A percentile compares a stretch with the other conserved stretches of the same genome.
Evolutionary conservation across 2,329 filamentous ascomycete genomes (phyloP).

Genomic region (Penicillium sp.): DNA sequence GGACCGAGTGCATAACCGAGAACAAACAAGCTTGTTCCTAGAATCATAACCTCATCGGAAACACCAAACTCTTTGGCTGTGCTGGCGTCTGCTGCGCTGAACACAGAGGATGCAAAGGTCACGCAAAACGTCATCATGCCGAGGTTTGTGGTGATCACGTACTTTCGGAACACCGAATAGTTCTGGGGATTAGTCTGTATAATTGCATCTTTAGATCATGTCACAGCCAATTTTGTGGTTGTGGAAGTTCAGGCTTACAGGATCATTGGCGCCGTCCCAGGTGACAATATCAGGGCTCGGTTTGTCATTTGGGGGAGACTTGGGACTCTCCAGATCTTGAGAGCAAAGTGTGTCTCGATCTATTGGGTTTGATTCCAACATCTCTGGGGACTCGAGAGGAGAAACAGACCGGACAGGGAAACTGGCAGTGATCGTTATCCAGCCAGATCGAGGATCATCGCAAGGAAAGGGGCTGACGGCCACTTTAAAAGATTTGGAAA

Average conservation of each 20-base stretch:
- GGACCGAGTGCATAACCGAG: slow-evolving; percentile 46
- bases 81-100: slow-evolving; percentile 43
- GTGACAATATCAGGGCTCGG: not conserved
- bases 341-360: too few species aligned
- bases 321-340: too few species aligned
- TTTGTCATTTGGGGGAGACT: too few species aligned
- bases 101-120: slow-evolving; percentile 50
- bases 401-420: too few species aligned
- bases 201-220: too few species aligned
- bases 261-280: not conserved
- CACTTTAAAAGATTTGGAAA: too few species aligned
- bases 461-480: too few species aligned
- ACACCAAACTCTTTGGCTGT: slow-evolving; percentile 47
- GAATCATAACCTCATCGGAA: slow-evolving; percentile 22
- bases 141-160: slow-evolving; percentile 28
- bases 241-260: not conserved
- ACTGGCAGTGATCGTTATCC: too few species aligned
- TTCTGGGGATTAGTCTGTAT: slow-evolving; percentile 6
- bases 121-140: slow-evolving; percentile 41
- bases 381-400: too few species aligned
- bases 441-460: too few species aligned
- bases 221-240: not conserved
- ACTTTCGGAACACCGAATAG: slow-evolving; percentile 26
- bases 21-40: not conserved
- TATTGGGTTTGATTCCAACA: too few species aligned